A percentile compares a stretch with the other conserved stretches of the same genome.
phyloP scores from a whole-genome alignment of 2,329 filamentous ascomycete genomes.

The Apiospora rasikravindrae region DNA sequence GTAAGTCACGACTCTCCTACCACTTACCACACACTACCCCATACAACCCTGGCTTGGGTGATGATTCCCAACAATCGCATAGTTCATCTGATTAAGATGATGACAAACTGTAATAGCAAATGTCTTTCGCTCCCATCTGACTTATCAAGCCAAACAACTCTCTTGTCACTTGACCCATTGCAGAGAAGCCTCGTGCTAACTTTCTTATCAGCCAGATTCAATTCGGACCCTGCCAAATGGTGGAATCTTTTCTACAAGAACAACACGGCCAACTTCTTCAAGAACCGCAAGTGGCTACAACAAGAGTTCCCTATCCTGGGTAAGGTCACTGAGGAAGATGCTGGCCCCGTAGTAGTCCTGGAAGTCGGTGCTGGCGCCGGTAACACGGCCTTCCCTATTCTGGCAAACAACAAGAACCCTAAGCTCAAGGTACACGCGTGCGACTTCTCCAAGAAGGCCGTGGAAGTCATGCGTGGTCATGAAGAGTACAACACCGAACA shows the following conservation, averaged over 20 bases:
- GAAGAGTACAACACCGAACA: constrained; percentile 73
- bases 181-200: constrained; percentile 23
- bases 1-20: constrained; percentile 50
- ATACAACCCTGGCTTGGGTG: constrained; percentile 43
- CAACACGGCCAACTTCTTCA: constrained; percentile 97
- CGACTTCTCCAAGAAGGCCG: constrained; percentile 94
- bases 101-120: constrained; percentile 61
- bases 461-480: constrained; percentile 87
- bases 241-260: constrained; percentile 99
- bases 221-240: constrained; percentile 89
- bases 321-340: constrained; percentile 72
- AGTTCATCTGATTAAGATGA: constrained; percentile 74
- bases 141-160: constrained; percentile 34
- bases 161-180: constrained; percentile 21
- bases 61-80: constrained; percentile 67
- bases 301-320: constrained; percentile 94
- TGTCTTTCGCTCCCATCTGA: constrained; percentile 81
- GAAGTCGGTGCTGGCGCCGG: constrained; percentile 96
- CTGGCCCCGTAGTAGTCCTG: constrained; percentile 73
- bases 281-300: constrained; percentile 94
- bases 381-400: constrained; percentile 92
- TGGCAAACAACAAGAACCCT: constrained; percentile 83
- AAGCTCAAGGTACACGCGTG: constrained; percentile 87
- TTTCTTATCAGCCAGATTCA: constrained; percentile 76
- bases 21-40: constrained; percentile 11